Base-by-base conservation (phyloP, 495 filamentous ascomycete genomes). In the Aspergillus baeticus region DNA sequence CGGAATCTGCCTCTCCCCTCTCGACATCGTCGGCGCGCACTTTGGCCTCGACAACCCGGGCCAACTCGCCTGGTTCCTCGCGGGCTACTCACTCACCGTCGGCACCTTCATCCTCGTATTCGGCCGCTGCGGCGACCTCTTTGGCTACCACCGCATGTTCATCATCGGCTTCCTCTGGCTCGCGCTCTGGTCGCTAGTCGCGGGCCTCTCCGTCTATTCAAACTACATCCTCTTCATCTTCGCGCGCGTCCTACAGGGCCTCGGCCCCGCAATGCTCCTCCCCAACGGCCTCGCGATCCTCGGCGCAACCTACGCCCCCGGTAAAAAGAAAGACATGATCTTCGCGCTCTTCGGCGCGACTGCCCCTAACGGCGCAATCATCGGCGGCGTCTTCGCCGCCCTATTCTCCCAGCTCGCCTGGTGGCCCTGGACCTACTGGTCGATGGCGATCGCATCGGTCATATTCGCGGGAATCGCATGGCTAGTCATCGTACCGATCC, bases 341-440 rank as follows among this genome's bases (percentile, higher is more conserved):
- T 88, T 90, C 59, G 73, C 80, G 0, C 38, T 85, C 6, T 89
- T 89, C 57, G 87, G 85, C 4, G 84, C 82, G 1, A 74, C 74
- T 37, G 85, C 85, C 0, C 87, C 86, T 0, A 71, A 63, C 5
- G 84, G 87, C 0, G 72, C 66, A 21, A 59, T 82, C 3, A 8
- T 83, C 1, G 86, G 84, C 0, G 69, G 69, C 1, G 64, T 78
- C 0, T 80, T 87, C 51, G 68, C 74, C 0, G 67, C 69, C 0
- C 44, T 88, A 4, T 81, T 86, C 17, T 70, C 79, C 2, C 68
- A 81, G 29, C 57, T 76, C 5, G 75, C 71, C 2, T 84, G 80
- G 78, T 90, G 86, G 87, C 82, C 80, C 1, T 90, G 87, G 87
- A 71, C 79, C 0, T 89, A 80, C 60, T 89, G 79, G 81, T 67